Conservation (phyloP, 805 yeast genomes). For the Wickerhamomyces canadensis region DNA sequence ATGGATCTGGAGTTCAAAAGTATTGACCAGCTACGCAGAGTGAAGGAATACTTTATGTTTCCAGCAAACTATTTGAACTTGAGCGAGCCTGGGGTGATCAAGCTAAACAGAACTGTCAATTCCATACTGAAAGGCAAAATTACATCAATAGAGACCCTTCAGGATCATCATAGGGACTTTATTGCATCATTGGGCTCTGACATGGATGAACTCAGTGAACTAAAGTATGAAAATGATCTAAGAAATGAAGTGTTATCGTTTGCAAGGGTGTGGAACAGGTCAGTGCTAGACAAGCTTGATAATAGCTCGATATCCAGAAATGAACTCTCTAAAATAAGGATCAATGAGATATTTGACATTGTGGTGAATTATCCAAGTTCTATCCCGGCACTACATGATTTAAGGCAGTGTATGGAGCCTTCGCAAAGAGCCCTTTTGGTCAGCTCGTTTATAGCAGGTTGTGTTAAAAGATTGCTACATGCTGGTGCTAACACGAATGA, state of each 20-base stretch:
- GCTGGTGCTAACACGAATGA: slow-evolving; percentile 79
- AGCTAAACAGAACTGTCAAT: slow-evolving; percentile 16
- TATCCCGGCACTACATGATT: slow-evolving; percentile 48
- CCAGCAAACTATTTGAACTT: slow-evolving; percentile 14
- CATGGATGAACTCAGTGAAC: slow-evolving; percentile 6
- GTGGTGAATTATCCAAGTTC: slow-evolving; percentile 50
- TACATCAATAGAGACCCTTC: background rate
- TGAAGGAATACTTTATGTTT: slow-evolving; percentile 18
- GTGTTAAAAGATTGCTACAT: slow-evolving; percentile 51
- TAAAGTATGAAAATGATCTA: slow-evolving; percentile 9
- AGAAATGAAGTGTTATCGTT: slow-evolving; percentile 2
- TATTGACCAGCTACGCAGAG: slow-evolving; percentile 8
- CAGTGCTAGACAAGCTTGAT: slow-evolving; percentile 11
- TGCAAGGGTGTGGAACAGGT: slow-evolving; percentile 14
- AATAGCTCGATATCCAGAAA: slow-evolving; percentile 3
- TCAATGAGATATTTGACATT: slow-evolving; percentile 53
- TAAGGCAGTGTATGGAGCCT: slow-evolving; percentile 45
- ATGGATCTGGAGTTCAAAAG: background rate
- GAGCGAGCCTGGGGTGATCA: slow-evolving; percentile 8
- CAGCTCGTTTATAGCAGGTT: slow-evolving; percentile 38
- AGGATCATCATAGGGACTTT: too few species aligned
- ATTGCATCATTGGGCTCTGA: slow-evolving; percentile 18
- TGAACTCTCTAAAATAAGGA: slow-evolving; percentile 36
- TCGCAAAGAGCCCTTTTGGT: slow-evolving; percentile 51
- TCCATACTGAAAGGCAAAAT: slow-evolving; percentile 12